Evolutionary conservation across 495 filamentous ascomycete genomes (phyloP), one percentile per base, ranked within the genome.

Genomic region (Talaromyces proteolyticus): DNA sequence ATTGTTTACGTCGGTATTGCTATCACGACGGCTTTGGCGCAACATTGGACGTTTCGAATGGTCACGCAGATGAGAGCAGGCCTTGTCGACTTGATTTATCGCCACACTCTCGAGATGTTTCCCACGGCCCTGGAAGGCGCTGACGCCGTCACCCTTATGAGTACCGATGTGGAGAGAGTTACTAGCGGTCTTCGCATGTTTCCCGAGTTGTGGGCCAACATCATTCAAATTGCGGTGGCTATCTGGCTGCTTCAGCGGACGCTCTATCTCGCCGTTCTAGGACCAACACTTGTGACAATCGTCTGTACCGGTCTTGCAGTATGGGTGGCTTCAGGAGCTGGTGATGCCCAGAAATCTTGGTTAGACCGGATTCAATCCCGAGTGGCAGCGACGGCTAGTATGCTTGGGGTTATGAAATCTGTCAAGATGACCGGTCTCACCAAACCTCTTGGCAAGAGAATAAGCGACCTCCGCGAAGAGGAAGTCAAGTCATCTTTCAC

Each of bases 31-130:
- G 66, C 66, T 5, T 61, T 70, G 23, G 68, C 50, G 53, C 72
- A 77, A 57, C 80, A 85, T 50, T 63, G 70, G 17, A 76, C 73
- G 2, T 76, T 78, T 50, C 76, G 82, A 0, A 64, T 64, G 8
- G 69, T 84, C 21, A 84, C 75, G 25, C 84, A 82, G 78, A 64
- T 73, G 1, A 69, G 84, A 8, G 81, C 79, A 1, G 72, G 74
- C 5, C 63, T 88, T 2, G 68, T 80, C 7, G 72, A 70, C 3
- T 73, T 80, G 56, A 68, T 86, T 14, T 87, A 80, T 54, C 62
- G 60, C 18, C 65, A 72, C 53, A 73, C 81, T 6, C 72, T 55
- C 40, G 59, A 57, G 3, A 62, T 72, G 6, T 70, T 53, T 24
- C 53, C 75, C 3, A 64, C 63, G 14, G 62, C 65, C 7, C 65